Evolutionary conservation across 2,329 filamentous ascomycete species (phyloP).

Genomic region (Monosporascus sp.): DNA sequence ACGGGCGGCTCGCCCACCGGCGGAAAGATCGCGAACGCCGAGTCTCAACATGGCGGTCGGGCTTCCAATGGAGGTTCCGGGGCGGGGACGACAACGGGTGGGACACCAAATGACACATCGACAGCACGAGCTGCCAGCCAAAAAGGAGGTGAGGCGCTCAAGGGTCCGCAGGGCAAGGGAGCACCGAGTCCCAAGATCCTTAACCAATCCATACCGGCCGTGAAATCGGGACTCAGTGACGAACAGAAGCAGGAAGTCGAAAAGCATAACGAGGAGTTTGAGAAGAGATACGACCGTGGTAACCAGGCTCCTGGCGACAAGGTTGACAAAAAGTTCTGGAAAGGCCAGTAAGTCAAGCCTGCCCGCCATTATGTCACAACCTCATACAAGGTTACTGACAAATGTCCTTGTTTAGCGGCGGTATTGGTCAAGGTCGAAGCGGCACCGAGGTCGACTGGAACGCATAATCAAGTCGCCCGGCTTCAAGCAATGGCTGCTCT

Average conservation of each 20-base stretch:
- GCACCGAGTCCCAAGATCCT: constrained; percentile 46
- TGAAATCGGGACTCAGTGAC: constrained; percentile 34
- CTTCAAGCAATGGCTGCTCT: no score
- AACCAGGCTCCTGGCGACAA: constrained; percentile 39
- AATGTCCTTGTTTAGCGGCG: not conserved
- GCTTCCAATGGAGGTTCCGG: constrained; percentile 21
- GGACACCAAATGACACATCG: constrained; percentile 22
- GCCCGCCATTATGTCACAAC: not conserved
- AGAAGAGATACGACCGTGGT: constrained; percentile 45
- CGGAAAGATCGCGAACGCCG: constrained; percentile 20
- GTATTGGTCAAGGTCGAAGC: constrained; percentile 9
- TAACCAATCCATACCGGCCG: constrained; percentile 40
- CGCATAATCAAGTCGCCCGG: constrained; percentile 8
- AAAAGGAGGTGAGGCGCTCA: constrained; percentile 27
- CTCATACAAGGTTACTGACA: not conserved
- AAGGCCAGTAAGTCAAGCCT: constrained; percentile 30
- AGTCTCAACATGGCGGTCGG: not conserved
- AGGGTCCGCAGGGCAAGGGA: constrained; percentile 25
- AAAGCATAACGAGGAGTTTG: constrained; percentile 55
- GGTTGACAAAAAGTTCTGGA: constrained; percentile 54
- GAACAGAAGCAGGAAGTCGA: constrained; percentile 54
- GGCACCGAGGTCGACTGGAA: constrained; percentile 21
- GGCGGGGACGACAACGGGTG: constrained; percentile 33
- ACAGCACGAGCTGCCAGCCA: constrained; percentile 22
- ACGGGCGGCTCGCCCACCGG: constrained; percentile 27